phyloP scores from a whole-genome alignment of 352 stramenopile genomes.

The Pythium aphanidermatum region DNA sequence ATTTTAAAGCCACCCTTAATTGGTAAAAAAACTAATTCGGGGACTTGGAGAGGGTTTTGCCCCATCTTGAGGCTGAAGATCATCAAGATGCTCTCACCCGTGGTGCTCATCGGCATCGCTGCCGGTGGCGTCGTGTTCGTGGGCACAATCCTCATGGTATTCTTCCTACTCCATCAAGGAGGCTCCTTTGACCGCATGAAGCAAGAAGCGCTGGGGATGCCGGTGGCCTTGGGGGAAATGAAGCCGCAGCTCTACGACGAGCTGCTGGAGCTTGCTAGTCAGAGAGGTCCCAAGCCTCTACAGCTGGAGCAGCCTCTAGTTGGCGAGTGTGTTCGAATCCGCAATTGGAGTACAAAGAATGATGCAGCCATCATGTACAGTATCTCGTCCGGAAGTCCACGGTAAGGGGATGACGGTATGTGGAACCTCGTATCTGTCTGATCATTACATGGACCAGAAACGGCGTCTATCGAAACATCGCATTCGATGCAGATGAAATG shows the following conservation, averaged over 20 bases:
- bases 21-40: neutral
- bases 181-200: slow-evolving; percentile 88
- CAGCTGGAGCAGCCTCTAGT: slow-evolving; percentile 25
- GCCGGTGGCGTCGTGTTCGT: slow-evolving; percentile 81
- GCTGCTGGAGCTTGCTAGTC: slow-evolving; percentile 51
- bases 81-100: slow-evolving; percentile 37
- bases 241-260: slow-evolving; percentile 87
- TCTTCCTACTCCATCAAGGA: slow-evolving; percentile 72
- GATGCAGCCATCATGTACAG: slow-evolving; percentile 32
- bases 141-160: slow-evolving; percentile 74
- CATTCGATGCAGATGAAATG: slow-evolving; percentile 69
- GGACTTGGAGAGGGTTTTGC: slow-evolving; percentile 7
- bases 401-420: slow-evolving; percentile 14
- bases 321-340: slow-evolving; percentile 37
- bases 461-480: slow-evolving; percentile 56
- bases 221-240: slow-evolving; percentile 39
- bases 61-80: slow-evolving; percentile 4
- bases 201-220: slow-evolving; percentile 68
- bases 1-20: no score
- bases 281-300: slow-evolving; percentile 29
- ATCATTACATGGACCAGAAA: slow-evolving; percentile 13
- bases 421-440: neutral
- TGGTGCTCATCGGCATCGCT: slow-evolving; percentile 70
- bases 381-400: slow-evolving; percentile 42
- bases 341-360: slow-evolving; percentile 27